Evolutionary conservation across 2,329 filamentous ascomycete genomes (phyloP), one percentile per base, ranked within the genome.

Genomic region (Alternaria consortialis): DNA sequence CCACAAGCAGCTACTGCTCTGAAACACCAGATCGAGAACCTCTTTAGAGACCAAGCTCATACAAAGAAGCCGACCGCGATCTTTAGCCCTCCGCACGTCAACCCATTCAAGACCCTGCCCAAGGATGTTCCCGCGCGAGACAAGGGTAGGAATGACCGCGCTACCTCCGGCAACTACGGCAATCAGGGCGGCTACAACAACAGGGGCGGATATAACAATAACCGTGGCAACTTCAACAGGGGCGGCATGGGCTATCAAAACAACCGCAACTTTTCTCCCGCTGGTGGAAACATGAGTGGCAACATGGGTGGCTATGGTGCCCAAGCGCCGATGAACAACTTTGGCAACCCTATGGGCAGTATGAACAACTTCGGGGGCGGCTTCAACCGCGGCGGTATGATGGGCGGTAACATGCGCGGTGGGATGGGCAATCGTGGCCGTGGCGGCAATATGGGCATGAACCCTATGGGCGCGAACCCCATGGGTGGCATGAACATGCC

Each of bases 71-170:
- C 91, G 66, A 86, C 84, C 1, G 88, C 92, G 47, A 87, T 87
- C 60, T 97, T 93, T 82, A 91, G 91, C 54, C 90, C 88, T 65
- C 89, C 93, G 0, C 86, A 87, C 48, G 85, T 86, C 67, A 98
- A 98, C 77, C 93, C 94, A 0, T 98, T 97, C 86, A 90, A 91
- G 67, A 97, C 93, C 0, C 82, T 96, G 5, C 94, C 93, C 17
- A 97, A 97, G 81, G 94, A 97, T 76, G 90, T 91, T 0, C 93
- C 92, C 0, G 85, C 86, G 69, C 87, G 91, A 29, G 89, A 85
- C 37, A 90, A 92, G 74, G 87, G 89, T 43, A 82, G 84, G 71
- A 84, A 87, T 61, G 88, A 88, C 54, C 84, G 87, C 31, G 77
- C 83, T 57, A 77, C 81, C 17, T 80, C 81, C 56, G 74, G 76